Conservation (phyloP, 495 filamentous ascomycete genomes). For the Penicillium goetzii region DNA sequence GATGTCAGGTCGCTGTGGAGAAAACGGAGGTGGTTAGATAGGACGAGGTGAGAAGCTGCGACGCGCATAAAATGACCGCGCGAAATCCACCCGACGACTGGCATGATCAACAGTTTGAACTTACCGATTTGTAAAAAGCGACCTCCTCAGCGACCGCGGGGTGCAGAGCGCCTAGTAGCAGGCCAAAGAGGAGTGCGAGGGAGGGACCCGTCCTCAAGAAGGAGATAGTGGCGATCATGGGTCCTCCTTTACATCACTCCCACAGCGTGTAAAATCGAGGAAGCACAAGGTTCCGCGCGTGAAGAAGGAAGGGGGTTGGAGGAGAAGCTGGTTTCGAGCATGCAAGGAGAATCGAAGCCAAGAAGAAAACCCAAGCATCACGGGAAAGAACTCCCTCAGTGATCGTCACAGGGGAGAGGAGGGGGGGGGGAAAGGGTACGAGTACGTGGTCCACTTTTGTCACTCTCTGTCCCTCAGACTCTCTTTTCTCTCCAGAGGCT, state of each 20-base stretch:
- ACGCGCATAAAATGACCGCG: neutral
- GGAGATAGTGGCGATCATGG: slow-evolving; percentile 29
- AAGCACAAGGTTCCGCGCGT: slow-evolving; percentile 4
- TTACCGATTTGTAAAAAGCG: slow-evolving; percentile 36
- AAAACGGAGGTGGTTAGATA: slow-evolving; percentile 10
- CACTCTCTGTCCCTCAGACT: neutral
- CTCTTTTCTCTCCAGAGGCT: neutral
- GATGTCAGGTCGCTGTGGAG: slow-evolving; percentile 46
- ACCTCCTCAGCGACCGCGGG: slow-evolving; percentile 23
- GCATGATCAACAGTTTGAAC: slow-evolving; percentile 13
- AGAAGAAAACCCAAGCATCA: slow-evolving; percentile 12
- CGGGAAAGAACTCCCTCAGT: slow-evolving; percentile 9
- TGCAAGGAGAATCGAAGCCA: slow-evolving; percentile 13
- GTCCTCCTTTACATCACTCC: slow-evolving; percentile 27
- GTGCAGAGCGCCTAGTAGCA: slow-evolving; percentile 23
- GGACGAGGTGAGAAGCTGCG: neutral
- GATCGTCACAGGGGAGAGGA: slow-evolving; percentile 6
- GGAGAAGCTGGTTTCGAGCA: slow-evolving; percentile 22
- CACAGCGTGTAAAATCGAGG: slow-evolving; percentile 1
- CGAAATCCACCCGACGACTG: neutral
- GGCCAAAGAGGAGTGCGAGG: slow-evolving; percentile 16
- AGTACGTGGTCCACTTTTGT: slow-evolving; percentile 16
- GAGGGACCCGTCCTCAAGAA: slow-evolving; percentile 21
- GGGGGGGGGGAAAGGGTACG: slow-evolving; percentile 12
- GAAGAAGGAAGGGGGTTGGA: slow-evolving; percentile 19